A percentile compares a stretch with the other conserved stretches of the same genome.
Conservation (phyloP, 2,329 filamentous ascomycete genomes). For the Aspergillus puulaauensis region DNA sequence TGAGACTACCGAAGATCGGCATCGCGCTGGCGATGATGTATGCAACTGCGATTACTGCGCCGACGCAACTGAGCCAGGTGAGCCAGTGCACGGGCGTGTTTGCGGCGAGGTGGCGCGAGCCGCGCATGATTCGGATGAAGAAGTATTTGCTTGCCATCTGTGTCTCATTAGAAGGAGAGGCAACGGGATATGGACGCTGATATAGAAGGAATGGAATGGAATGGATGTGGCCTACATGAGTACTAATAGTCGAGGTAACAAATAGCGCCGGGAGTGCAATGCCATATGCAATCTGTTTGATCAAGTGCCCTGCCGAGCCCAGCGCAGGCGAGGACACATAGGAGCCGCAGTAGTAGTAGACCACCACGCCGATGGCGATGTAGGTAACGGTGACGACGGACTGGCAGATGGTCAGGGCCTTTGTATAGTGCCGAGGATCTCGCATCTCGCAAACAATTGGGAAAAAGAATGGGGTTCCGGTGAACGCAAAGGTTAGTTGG, state of each 20-base stretch:
- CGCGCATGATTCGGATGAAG: conserved; percentile 23
- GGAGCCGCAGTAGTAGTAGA: conserved; percentile 50
- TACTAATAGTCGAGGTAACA: conserved; percentile 20
- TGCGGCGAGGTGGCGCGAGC: conserved; percentile 18
- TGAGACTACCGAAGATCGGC: conserved; percentile 23
- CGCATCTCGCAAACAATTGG: conserved; percentile 42
- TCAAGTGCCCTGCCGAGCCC: conserved; percentile 42
- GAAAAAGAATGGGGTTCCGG: conserved; percentile 35
- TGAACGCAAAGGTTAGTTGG: conserved; percentile 28
- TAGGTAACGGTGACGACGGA: conserved; percentile 35
- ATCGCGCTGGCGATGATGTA: conserved; percentile 28
- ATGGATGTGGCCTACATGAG: conserved; percentile 24
- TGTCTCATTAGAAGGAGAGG: background rate
- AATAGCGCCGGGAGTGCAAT: conserved; percentile 33
- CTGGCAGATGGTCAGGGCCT: conserved; percentile 35
- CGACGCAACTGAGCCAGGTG: conserved; percentile 24
- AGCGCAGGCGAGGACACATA: conserved; percentile 50
- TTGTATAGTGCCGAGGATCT: conserved; percentile 32
- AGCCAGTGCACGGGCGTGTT: conserved; percentile 23
- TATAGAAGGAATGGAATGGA: no score
- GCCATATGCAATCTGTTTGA: conserved; percentile 50
- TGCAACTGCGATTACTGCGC: conserved; percentile 17
- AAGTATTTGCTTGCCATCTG: conserved; percentile 19
- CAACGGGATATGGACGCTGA: no score
- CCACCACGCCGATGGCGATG: conserved; percentile 39